These are phyloP conservation scores for Apodospora peruviana DNA, from an alignment of 495 filamentous ascomycete species.

Conservation along the genomic window DNA sequence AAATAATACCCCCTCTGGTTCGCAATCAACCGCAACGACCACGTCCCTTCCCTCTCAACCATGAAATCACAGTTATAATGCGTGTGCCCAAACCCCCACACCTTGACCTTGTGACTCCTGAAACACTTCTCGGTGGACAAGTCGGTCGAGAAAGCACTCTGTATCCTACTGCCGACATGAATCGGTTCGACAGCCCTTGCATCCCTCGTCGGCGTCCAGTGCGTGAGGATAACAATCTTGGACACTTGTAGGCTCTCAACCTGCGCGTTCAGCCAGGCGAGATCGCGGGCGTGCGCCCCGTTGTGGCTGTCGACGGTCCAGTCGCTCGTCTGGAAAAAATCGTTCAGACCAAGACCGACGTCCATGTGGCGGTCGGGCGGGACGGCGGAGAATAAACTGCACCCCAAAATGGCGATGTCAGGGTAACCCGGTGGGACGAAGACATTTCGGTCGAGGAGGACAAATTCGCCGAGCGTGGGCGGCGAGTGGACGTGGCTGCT, in stretches of 20 bases:
- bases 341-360: conserved; percentile 35
- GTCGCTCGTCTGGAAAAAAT: conserved; percentile 41
- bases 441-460: conserved; percentile 41
- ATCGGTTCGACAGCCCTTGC: conserved; percentile 31
- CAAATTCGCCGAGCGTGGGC: conserved; percentile 33
- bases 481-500: no score
- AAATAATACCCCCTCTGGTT: conserved; percentile 9
- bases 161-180: conserved; percentile 35
- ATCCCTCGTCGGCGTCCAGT: conserved; percentile 44
- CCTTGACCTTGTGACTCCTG: conserved; percentile 33
- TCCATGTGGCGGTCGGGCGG: conserved; percentile 15
- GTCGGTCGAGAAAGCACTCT: conserved; percentile 43
- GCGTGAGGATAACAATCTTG: conserved; percentile 46
- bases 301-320: conserved; percentile 44
- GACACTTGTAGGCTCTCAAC: conserved; percentile 29
- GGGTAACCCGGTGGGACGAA: conserved; percentile 24
- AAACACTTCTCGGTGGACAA: conserved; percentile 40
- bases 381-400: conserved; percentile 35
- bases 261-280: conserved; percentile 47
- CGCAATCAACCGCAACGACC: background rate
- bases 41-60: background rate
- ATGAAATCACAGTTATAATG: conserved; percentile 44
- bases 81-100: conserved; percentile 56
- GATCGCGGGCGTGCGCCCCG: conserved; percentile 33
- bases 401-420: conserved; percentile 34